Base-by-base conservation (phyloP, 345 rosid genomes). In the Aquilaria yunnanensis region DNA sequence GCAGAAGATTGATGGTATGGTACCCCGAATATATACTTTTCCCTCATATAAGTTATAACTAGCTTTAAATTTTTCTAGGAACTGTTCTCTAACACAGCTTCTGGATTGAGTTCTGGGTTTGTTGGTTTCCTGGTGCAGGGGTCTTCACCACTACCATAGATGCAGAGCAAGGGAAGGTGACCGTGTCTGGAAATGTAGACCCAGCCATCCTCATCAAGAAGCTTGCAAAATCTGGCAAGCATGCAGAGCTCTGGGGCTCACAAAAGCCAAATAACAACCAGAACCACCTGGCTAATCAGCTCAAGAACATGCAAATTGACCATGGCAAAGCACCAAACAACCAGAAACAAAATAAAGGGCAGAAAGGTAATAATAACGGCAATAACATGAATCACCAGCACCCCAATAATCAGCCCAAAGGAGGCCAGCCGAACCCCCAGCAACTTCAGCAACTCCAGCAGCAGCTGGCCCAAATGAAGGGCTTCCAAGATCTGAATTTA, bases 191-290 rank as follows among this genome's bases (percentile, higher is more conserved):
- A 59, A 92, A 81, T 68, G 80, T 81, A 62, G 84, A 81, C 78
- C 91, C 96, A 3, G 45, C 62, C 0, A 61, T 84, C 11, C 91
- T 92, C 33, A 85, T 92, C 67, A 92, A 87, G 83, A 89, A 87
- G 83, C 97, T 92, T 57, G 74, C 81, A 37, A 89, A 92, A 78
- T 80, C 91, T 48, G 98, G 98, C 47, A 92, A 92, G 75, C 89
- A 84, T 80, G 98, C 96, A 37, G 96, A 89, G 71, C 65, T 87
- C 16, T 89, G 96, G 96, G 95, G 86, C 2, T 81, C 83, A 14
- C 77, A 61, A 2, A 89, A 89, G 72, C 62, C 71, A 16, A 78
- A 72, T 70, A 81, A 71, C 69, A 80, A 74, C 71, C 87, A 77
- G 59, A 82, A 77, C 71, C 68, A 87, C 29, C 51, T 87, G 63